A percentile compares a stretch with the other conserved stretches of the same genome.
Conservation (phyloP, 495 filamentous ascomycete genomes). For the Pyrenopolyporus hunteri region DNA sequence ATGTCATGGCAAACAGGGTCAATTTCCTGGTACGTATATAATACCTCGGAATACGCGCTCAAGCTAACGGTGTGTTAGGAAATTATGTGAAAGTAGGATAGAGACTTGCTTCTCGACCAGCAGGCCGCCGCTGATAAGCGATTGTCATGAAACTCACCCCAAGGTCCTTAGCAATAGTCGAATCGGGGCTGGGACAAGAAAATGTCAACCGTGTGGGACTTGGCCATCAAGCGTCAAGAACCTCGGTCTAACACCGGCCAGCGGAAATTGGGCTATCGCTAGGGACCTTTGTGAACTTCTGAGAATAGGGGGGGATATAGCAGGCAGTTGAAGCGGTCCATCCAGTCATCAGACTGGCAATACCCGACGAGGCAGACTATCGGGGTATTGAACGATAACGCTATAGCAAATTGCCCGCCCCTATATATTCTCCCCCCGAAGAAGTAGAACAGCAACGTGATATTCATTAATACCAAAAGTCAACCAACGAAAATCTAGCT, state of each 20-base stretch:
- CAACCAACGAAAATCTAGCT: not conserved
- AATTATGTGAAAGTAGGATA: conserved; percentile 43
- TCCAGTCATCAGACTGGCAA: not conserved
- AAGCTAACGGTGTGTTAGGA: conserved; percentile 30
- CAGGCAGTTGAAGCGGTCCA: not conserved
- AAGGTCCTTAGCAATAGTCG: not conserved
- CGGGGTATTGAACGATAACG: not conserved
- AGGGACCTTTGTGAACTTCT: not conserved
- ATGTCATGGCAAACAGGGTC: conserved; percentile 77
- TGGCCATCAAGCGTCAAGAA: conserved; percentile 9
- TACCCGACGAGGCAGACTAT: not conserved
- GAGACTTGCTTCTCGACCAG: conserved; percentile 6
- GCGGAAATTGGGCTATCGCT: not conserved
- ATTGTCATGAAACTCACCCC: too few species aligned
- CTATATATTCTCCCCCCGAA: not conserved
- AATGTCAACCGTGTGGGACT: conserved; percentile 9
- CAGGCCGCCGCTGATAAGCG: conserved; percentile 2
- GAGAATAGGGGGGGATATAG: not conserved
- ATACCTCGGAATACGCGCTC: not conserved
- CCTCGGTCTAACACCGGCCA: not conserved
- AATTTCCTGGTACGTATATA: conserved; percentile 81
- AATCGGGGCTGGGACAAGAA: not conserved
- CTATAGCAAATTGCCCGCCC: not conserved
- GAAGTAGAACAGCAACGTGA: not conserved
- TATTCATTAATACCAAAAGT: not conserved